Evolutionary conservation across 768 basidiomycete genomes (phyloP).

Genomic region (Rhodotorula sphaerocarpa): DNA sequence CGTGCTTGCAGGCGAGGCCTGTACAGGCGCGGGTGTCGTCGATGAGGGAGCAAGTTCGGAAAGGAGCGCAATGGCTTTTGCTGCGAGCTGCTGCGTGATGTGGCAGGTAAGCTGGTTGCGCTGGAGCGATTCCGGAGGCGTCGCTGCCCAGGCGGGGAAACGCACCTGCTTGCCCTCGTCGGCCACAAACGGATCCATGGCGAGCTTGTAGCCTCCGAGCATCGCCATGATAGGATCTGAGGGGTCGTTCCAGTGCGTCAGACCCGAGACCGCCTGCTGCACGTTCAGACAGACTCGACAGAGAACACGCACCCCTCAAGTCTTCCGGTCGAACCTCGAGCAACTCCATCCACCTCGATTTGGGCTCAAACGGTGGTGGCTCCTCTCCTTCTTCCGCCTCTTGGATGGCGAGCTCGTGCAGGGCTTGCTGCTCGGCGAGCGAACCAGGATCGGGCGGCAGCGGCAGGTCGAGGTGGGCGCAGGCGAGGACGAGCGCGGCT

Average conservation of each 20-base stretch:
- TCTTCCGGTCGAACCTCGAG: slow-evolving; percentile 6
- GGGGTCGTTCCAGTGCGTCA: neutral
- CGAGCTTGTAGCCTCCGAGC: neutral
- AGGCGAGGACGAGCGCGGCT: slow-evolving; percentile 28
- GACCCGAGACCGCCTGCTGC: neutral
- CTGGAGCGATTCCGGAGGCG: neutral
- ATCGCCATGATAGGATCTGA: neutral
- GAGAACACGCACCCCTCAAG: neutral
- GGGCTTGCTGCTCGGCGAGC: slow-evolving; percentile 1
- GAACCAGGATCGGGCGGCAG: slow-evolving; percentile 5
- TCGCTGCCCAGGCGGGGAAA: neutral
- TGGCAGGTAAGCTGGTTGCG: too few species aligned
- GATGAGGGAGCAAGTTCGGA: neutral
- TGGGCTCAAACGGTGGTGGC: slow-evolving; percentile 1
- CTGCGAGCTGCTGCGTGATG: neutral
- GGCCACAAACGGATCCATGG: neutral
- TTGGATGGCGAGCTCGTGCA: neutral
- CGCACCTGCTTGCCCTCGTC: neutral
- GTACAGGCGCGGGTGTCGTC: too few species aligned
- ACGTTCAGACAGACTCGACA: neutral
- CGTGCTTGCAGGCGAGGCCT: too few species aligned
- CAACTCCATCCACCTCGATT: slow-evolving; percentile 7
- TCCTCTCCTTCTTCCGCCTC: slow-evolving; percentile 26
- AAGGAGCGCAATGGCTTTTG: neutral
- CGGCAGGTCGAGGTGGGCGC: neutral